Evolutionary conservation across 208 protist genomes (phyloP), one percentile per base, ranked within the genome.

Genomic region (Acanthamoeba triangularis): DNA sequence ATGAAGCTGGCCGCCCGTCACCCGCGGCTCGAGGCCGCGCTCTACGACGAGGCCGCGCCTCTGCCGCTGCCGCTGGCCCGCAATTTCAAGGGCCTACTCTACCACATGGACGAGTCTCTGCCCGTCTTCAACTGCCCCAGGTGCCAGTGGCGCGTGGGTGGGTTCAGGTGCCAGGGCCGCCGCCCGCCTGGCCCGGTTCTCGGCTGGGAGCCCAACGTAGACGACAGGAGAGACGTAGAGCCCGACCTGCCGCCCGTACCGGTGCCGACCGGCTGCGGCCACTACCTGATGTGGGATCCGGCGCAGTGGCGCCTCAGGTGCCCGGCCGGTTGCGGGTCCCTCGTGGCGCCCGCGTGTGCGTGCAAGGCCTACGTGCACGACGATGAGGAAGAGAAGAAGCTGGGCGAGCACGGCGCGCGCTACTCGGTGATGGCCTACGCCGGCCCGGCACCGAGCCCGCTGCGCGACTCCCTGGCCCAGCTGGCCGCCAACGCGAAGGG

Each of bases 131-230:
- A 8, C 41, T 87, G 78, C n/a, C 44, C 44, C 28, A 14, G 14
- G 41, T 87, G 78, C 33, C 37, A 54, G 78, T 87, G 78, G 78
- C 49, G 28, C 10, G 78, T 87, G 7, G 78, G 78, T 8, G 78
- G 78, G 23, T 87, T 87, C 49, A 49, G n/a, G 44, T 87, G 78
- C 44, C 78, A 87, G 47, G 78, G 78, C 44, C 44, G 25, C n/a
- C 78, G 78, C n/a, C 78, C 78, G 78, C 78, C 44, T 10, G 30
- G 3, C n/a, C 37, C 6, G 18, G 78, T 87, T 0, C 78, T 37
- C 78, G 44, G 49, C 3, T 87, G 78, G 78, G 49, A 52, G 20
- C 16, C 11, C 13, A 14, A 35, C 13, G 44, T 10, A 0, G 78
- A 87, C 16, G 35, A 35, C 16, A 35, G 18, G 49, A 5, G 0